These are phyloP conservation scores for Trichosporon sp. DNA, from an alignment of 1,284 basidiomycete species.

Conservation along the genomic window DNA sequence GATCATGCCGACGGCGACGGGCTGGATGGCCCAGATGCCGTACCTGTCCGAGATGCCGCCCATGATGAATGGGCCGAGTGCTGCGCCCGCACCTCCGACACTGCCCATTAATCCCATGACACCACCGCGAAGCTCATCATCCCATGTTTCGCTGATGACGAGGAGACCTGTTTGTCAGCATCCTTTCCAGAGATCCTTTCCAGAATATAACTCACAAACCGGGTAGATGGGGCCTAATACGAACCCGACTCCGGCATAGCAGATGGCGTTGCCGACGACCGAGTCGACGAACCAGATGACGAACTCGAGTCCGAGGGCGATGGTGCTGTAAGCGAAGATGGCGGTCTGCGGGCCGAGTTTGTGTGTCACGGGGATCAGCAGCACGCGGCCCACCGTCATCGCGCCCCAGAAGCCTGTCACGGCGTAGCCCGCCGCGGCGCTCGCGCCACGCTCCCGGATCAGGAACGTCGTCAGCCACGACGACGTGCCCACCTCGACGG, in stretches of 20 bases:
- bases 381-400: slow-evolving; percentile 23
- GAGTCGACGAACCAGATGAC: slow-evolving; percentile 59
- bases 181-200: too few species aligned
- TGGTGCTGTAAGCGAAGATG: slow-evolving; percentile 23
- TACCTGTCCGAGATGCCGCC: slow-evolving; percentile 16
- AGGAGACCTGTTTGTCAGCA: too few species aligned
- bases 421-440: slow-evolving; percentile 19
- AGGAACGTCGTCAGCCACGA: slow-evolving; percentile 20
- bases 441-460: slow-evolving; percentile 19
- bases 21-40: slow-evolving; percentile 22
- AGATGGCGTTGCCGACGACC: slow-evolving; percentile 55
- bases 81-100: slow-evolving; percentile 61
- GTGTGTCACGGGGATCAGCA: slow-evolving; percentile 26
- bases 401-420: slow-evolving; percentile 26
- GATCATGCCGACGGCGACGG: slow-evolving; percentile 16
- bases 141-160: slow-evolving; percentile 57
- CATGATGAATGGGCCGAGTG: slow-evolving; percentile 56
- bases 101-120: slow-evolving; percentile 59
- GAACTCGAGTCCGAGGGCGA: slow-evolving; percentile 51
- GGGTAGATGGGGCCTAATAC: slow-evolving; percentile 57
- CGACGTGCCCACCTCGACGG: slow-evolving; percentile 15
- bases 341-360: slow-evolving; percentile 24
- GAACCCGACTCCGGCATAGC: slow-evolving; percentile 57
- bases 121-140: slow-evolving; percentile 58
- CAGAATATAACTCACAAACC: too few species aligned